Evolutionary conservation across 768 basidiomycete genomes (phyloP), one percentile per base, ranked within the genome.

Genomic region (Hemileccinum impolitum): DNA sequence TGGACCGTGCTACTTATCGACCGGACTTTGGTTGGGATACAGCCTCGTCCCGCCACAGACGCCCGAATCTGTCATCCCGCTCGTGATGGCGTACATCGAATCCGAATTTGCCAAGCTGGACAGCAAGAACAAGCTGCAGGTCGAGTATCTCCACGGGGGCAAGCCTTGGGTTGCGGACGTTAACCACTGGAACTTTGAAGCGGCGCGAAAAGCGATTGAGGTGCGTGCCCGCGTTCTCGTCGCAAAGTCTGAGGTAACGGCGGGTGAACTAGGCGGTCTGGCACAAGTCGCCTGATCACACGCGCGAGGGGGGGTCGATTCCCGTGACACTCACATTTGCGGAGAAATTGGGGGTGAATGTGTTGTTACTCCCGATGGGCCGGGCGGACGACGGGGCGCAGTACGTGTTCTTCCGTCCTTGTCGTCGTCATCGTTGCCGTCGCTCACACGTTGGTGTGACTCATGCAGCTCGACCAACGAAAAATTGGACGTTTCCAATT

Each of bases 251-350:
- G n/a, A n/a, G n/a, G n/a, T n/a, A n/a, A n/a, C n/a, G n/a, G n/a
- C n/a, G n/a, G 13, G 4, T 42, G 39, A 34, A 34, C 35, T 36
- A 53, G 58, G 64, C 69, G 7, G 62, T 94, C 9, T 94, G 91
- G 70, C 74, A 79, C 39, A 76, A 77, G 62, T 79, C 81, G 6
- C 93, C 93, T 0, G 90, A 94, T 63, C 72, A 86, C 50, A 93
- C 87, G 2, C 81, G 92, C 36, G 93, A 95, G 66, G 92, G 92
- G n/a, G 94, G 94, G 5, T 91, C 90, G 6, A 94, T 94, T 54
- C 94, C 94, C 0, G 90, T 95, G 26, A 94, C 93, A 4, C 76
- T 97, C 49, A 94, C 92, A 2, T 95, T 98, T 65, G 91, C 94
- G 10, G 91, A 96, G 63, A 81, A 81, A 38, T 72, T 96, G 39